Evolutionary conservation across 176 grass and related monocot species (phyloP), one percentile per base, ranked within the genome.

Genomic region (Carex cristatella): DNA sequence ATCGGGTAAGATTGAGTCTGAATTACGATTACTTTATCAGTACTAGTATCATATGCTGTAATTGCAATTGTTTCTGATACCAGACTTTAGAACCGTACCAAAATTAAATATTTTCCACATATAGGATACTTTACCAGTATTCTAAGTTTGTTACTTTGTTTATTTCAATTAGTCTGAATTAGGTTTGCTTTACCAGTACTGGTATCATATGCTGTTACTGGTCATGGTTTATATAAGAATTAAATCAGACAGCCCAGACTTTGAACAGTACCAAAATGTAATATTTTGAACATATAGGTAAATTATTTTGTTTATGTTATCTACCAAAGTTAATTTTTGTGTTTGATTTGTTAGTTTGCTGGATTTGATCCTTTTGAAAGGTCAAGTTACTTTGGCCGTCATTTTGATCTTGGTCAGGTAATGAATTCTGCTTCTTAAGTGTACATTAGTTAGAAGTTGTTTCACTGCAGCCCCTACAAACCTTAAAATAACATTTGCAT

Each of bases 301-400:
- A 4, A 48, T 10, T 72, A 7, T 4, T 72, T 7, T 49, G 16
- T 42, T 44, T 69, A 16, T 69, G 14, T 69, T 40, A 33, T 78
- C 51, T 78, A 28, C 68, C 75, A 14, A 72, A 28, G 13, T 76
- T 90, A 33, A 87, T n/a, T 2, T 78, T 80, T 63, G 33, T 18
- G 81, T 72, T 87, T 75, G 55, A 64, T 58, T 85, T 87, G 65
- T 77, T 76, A 99, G 96, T 99, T 99, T 88, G 91, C 93, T 63
- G 96, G 91, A n/a, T 99, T 99, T 87, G 93, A 95, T 91, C 96
- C 96, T 71, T 99, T 99, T 87, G 96, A 99, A 92, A 89, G 96
- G 79, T 99, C 96, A 35, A 85, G 88, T 79, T 99, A 99, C 66
- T 99, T 99, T 86, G 93, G 96, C 33, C 88, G 91, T 18, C 90